Evolutionary conservation across 2,329 filamentous ascomycete genomes (phyloP).

Genomic region (Fusarium sp.): DNA sequence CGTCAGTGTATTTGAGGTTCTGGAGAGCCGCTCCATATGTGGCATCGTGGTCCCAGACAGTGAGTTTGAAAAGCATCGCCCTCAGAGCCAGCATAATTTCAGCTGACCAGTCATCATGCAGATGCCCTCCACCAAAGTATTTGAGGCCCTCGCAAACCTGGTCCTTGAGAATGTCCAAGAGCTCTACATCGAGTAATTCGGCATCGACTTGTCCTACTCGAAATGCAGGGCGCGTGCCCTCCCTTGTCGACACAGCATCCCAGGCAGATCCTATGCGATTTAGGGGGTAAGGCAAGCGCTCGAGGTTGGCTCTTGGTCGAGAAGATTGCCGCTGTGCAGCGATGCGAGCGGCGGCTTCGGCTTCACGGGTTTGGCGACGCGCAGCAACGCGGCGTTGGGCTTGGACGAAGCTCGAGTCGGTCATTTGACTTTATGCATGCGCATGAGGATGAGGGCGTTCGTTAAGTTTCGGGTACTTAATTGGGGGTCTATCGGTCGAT

Average conservation of each 20-base stretch:
- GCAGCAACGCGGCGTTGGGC: conserved; percentile 88
- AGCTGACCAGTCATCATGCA: conserved; percentile 86
- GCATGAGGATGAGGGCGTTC: conserved; percentile 49
- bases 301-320: conserved; percentile 65
- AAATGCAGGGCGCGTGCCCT: conserved; percentile 86
- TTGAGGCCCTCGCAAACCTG: conserved; percentile 91
- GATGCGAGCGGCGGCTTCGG: conserved; percentile 68
- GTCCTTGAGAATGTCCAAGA: conserved; percentile 83
- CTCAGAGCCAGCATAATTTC: conserved; percentile 86
- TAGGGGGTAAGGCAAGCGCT: conserved; percentile 72
- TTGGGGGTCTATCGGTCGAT: background rate
- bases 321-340: conserved; percentile 63
- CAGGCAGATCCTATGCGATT: conserved; percentile 71
- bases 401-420: conserved; percentile 79
- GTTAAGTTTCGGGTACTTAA: background rate
- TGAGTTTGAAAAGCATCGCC: conserved; percentile 89
- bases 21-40: conserved; percentile 95
- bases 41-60: conserved; percentile 95
- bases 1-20: conserved; percentile 90
- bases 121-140: conserved; percentile 79
- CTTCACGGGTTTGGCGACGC: conserved; percentile 81
- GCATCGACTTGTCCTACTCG: conserved; percentile 96
- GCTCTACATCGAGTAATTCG: conserved; percentile 92
- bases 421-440: conserved; percentile 56
- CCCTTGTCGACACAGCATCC: conserved; percentile 77